Evolutionary conservation across 345 rosid genomes (phyloP), one percentile per base, ranked within the genome.

Genomic region (Tarenaya hassleriana): DNA sequence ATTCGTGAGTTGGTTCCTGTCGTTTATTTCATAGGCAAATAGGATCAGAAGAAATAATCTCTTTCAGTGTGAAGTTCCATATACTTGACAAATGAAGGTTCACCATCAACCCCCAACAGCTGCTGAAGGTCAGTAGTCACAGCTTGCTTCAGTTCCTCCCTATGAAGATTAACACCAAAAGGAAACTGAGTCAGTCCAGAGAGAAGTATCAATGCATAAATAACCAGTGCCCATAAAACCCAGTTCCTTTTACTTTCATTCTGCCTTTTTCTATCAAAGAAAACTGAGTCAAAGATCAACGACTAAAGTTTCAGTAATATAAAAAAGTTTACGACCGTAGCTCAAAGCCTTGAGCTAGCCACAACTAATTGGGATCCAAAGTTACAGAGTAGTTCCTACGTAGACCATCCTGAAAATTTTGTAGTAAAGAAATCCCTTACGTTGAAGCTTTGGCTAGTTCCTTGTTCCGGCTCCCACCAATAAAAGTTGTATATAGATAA

Each of bases 391-490:
- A 5, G 29, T 2, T 24, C 5, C 29, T 24, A 5, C 29, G 3
- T 15, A 3, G 33, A 41, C 7, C 14, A 42, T 18, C 34, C 58
- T 21, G 10, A 9, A 46, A 17, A 24, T 0, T 2, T 14, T 54
- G 5, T 13, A 56, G 50, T 17, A 37, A 27, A 52, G 41, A 47
- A 55, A 56, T 47, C 47, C 47, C 62, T 43, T 86, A 91, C 96
- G 69, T 77, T 13, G 94, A 78, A 68, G 84, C 82, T 73, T 73
- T 82, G 47, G 98, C 95, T 41, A 91, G 83, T 73, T 84, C 89
- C 68, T 41, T 75, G 79, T 87, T 87, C 67, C 87, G 83, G 58
- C 86, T 87, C 56, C 96, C 98, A 21, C 98, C 98, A 63, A 91
- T 70, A 73, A 91, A 91, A 44, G 95, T 86, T 39, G 98, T 91